These are phyloP conservation scores for Xerocomus cyaneibrunnescens DNA, from an alignment of 1,284 basidiomycete genomes.

Conservation along the genomic window DNA sequence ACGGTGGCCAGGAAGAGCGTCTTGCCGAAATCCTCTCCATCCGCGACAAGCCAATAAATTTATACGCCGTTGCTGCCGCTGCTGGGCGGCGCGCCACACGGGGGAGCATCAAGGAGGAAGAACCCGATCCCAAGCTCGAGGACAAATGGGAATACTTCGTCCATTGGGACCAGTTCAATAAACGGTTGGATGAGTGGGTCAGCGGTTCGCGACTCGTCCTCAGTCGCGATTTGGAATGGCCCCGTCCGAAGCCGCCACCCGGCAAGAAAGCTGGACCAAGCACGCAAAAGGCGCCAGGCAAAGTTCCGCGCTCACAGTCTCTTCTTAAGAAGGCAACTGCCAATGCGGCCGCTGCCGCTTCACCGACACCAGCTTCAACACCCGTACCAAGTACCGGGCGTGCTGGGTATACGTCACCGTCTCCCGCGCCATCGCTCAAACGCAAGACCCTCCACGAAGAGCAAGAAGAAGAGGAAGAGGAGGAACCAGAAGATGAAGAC, in stretches of 20 bases:
- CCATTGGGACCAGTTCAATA: conserved; percentile 98
- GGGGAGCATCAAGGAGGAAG: conserved; percentile 41
- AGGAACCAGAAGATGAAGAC: conserved; percentile 54
- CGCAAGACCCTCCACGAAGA: conserved; percentile 58
- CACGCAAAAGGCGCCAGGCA: conserved; percentile 57
- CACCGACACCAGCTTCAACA: conserved; percentile 50
- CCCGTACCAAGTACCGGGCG: conserved; percentile 45
- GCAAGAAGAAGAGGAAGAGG: conserved; percentile 56
- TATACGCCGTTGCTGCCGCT: conserved; percentile 42
- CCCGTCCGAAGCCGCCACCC: conserved; percentile 77
- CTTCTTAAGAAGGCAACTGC: conserved; percentile 76
- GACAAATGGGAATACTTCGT: conserved; percentile 94
- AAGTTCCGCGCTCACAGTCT: conserved; percentile 54
- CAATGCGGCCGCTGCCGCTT: conserved; percentile 59
- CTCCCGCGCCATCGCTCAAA: conserved; percentile 57
- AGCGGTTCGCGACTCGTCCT: conserved; percentile 83
- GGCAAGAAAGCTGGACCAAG: conserved; percentile 51
- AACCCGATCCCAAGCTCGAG: conserved; percentile 55
- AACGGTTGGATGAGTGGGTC: conserved; percentile 99
- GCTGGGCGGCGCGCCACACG: conserved; percentile 39
- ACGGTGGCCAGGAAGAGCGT: conserved; percentile 80
- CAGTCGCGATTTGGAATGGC: conserved; percentile 91
- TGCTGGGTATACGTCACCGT: conserved; percentile 54
- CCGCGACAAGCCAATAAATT: conserved; percentile 75
- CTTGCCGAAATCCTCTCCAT: conserved; percentile 93